phyloP scores from a whole-genome alignment of 1,284 basidiomycete genomes.

The Ustilago shanxiensis region DNA sequence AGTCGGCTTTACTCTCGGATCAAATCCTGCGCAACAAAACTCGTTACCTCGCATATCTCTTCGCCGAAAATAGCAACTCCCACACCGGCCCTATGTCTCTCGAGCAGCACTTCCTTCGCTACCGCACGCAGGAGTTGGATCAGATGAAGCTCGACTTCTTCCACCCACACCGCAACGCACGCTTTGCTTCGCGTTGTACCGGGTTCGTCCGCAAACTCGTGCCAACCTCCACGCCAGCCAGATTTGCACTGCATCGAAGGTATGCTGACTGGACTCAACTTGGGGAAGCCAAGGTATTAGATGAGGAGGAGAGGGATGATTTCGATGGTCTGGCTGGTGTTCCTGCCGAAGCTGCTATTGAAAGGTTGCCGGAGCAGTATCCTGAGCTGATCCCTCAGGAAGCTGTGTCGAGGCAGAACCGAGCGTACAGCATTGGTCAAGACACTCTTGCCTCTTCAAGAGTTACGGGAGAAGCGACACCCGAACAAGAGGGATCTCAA shows the following conservation, averaged over 20 bases:
- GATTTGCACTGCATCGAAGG: conserved; percentile 70
- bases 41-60: conserved; percentile 60
- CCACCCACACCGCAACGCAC: conserved; percentile 69
- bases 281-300: conserved; percentile 50
- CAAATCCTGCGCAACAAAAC: conserved; percentile 65
- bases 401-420: neutral
- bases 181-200: conserved; percentile 71
- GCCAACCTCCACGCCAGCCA: conserved; percentile 68
- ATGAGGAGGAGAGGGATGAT: conserved; percentile 68
- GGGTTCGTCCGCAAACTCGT: conserved; percentile 72
- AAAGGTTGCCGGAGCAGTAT: conserved; percentile 24
- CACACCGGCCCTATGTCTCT: conserved; percentile 30
- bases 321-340: conserved; percentile 70
- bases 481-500: conserved; percentile 8
- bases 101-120: conserved; percentile 58
- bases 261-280: conserved; percentile 9
- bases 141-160: conserved; percentile 73
- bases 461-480: neutral
- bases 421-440: conserved; percentile 20
- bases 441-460: conserved; percentile 18
- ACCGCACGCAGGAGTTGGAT: conserved; percentile 71
- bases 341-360: conserved; percentile 40
- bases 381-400: conserved; percentile 27
- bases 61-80: conserved; percentile 26
- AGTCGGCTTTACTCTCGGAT: conserved; percentile 55